These are phyloP conservation scores for Candida wancherniae DNA, from an alignment of 805 yeast genomes.

Conservation along the genomic window DNA sequence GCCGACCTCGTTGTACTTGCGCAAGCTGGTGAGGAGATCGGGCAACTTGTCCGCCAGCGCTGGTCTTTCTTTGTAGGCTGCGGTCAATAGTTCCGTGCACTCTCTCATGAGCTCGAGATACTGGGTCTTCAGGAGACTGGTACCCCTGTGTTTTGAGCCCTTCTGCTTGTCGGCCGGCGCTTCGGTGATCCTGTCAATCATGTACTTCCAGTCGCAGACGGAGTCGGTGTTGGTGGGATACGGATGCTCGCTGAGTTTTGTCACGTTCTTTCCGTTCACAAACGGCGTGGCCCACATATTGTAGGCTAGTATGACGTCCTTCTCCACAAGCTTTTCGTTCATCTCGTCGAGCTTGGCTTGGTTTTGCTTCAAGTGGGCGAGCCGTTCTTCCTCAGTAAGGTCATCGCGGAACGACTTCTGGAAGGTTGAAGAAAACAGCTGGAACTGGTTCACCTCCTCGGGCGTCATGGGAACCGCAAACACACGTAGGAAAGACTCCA, in stretches of 20 bases:
- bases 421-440: constrained; percentile 22
- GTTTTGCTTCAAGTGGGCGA: constrained; percentile 22
- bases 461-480: constrained; percentile 27
- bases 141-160: constrained; percentile 1
- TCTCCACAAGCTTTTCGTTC: constrained; percentile 18
- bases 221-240: constrained; percentile 22
- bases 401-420: constrained; percentile 29
- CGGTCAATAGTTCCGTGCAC: constrained; percentile 12
- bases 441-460: constrained; percentile 21
- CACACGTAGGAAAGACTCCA: constrained; percentile 18
- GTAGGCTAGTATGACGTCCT: constrained; percentile 21
- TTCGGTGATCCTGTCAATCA: constrained; percentile 10
- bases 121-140: constrained; percentile 3
- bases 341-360: constrained; percentile 21
- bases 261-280: constrained; percentile 13
- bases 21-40: constrained; percentile 12
- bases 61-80: constrained; percentile 10
- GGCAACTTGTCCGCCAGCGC: constrained; percentile 3
- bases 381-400: constrained; percentile 20
- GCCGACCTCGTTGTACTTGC: constrained; percentile 26
- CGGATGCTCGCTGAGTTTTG: constrained; percentile 13
- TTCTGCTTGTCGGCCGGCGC: background rate
- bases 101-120: constrained; percentile 13
- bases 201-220: constrained; percentile 22
- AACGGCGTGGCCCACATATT: constrained; percentile 18